phyloP scores from a whole-genome alignment of 805 yeast species.

The Suhomyces prunicola region DNA sequence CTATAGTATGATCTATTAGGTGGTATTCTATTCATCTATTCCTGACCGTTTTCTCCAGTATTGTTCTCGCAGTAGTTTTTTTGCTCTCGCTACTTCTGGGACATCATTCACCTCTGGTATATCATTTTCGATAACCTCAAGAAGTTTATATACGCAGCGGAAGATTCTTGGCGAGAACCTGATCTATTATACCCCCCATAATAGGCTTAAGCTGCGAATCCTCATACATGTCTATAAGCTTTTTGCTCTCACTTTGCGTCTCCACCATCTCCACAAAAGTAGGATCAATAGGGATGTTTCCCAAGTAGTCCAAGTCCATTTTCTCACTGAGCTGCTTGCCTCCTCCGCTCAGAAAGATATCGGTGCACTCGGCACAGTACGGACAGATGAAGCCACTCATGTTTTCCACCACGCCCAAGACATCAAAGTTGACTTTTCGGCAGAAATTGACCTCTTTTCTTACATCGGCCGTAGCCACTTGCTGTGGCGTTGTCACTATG shows the following conservation, averaged over 20 bases:
- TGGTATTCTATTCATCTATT: background rate
- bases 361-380: slow-evolving; percentile 85
- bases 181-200: slow-evolving; percentile 34
- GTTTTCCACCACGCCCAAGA: slow-evolving; percentile 88
- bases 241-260: slow-evolving; percentile 38
- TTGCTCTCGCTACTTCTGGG: background rate
- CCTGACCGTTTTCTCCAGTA: background rate
- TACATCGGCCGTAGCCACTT: slow-evolving; percentile 90
- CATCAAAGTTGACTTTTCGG: slow-evolving; percentile 71
- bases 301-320: slow-evolving; percentile 65
- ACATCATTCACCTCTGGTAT: too few species aligned
- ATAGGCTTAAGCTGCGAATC: slow-evolving; percentile 35
- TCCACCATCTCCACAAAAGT: slow-evolving; percentile 87
- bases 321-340: slow-evolving; percentile 70
- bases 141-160: slow-evolving; percentile 12
- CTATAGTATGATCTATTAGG: too few species aligned
- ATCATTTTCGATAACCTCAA: too few species aligned
- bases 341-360: slow-evolving; percentile 92
- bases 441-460: slow-evolving; percentile 92
- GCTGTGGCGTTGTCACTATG: slow-evolving; percentile 94
- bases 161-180: slow-evolving; percentile 27
- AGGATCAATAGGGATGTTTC: slow-evolving; percentile 92
- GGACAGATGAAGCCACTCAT: slow-evolving; percentile 98
- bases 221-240: slow-evolving; percentile 34
- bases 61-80: too few species aligned